Percentiles rank a stretch among this genome's conserved stretches.
Evolutionary conservation across 352 stramenopile species (phyloP).

Genomic region (Globisporangium abappressorium): DNA sequence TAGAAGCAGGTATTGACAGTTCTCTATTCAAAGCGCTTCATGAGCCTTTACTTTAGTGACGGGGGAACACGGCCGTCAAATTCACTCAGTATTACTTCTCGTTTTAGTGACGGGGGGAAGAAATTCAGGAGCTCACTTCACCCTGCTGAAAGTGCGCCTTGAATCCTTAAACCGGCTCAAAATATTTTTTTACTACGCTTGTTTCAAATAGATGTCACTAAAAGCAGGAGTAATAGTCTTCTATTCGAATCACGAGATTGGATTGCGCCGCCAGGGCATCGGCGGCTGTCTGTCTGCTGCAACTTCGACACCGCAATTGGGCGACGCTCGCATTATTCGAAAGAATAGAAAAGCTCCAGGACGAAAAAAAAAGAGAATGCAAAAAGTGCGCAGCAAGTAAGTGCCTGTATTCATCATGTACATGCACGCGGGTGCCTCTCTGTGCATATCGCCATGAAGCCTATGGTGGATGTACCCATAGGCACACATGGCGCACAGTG

Average conservation of each 20-base stretch:
- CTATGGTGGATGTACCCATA: not conserved
- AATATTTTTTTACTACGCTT: too few species aligned
- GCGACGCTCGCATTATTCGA: constrained; percentile 1
- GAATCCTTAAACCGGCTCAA: too few species aligned
- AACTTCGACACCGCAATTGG: constrained; percentile 5
- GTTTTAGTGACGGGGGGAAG: not conserved
- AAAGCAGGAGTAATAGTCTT: too few species aligned
- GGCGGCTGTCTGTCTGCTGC: not conserved
- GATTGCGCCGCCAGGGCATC: too few species aligned
- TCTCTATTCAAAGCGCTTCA: not conserved
- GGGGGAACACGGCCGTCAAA: not conserved
- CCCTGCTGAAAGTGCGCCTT: too few species aligned
- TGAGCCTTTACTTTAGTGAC: not conserved
- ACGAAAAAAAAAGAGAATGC: constrained; percentile 22
- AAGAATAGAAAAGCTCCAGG: not conserved
- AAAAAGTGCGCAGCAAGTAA: constrained; percentile 51
- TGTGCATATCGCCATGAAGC: constrained; percentile 3
- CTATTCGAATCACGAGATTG: too few species aligned
- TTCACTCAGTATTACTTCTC: not conserved
- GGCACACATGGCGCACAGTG: not conserved
- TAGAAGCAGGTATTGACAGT: not conserved
- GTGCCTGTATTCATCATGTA: constrained; percentile 8
- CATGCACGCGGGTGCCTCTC: not conserved
- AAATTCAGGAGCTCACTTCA: not conserved
- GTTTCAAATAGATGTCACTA: too few species aligned